Conservation (phyloP, 2,329 filamentous ascomycete species). For the Alternaria postmessia region DNA sequence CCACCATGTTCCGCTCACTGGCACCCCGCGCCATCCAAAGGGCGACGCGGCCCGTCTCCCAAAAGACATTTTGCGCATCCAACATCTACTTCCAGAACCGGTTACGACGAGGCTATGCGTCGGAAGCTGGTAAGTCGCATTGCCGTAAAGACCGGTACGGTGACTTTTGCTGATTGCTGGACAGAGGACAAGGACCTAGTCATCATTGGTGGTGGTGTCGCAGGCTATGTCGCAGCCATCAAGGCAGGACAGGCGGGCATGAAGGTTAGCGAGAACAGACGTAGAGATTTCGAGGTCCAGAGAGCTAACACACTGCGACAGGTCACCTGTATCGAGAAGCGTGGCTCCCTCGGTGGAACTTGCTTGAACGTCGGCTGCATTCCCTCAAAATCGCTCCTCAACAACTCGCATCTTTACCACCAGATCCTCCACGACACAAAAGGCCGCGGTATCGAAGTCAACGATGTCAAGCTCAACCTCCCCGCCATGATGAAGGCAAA, state of each 20-base stretch:
- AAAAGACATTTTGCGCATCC: conserved; percentile 51
- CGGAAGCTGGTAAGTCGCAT: conserved; percentile 58
- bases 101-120: conserved; percentile 65
- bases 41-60: conserved; percentile 47
- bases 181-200: conserved; percentile 94
- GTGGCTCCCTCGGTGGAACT: conserved; percentile 91
- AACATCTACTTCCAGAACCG: conserved; percentile 59
- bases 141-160: conserved; percentile 24
- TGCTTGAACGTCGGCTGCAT: conserved; percentile 99
- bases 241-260: conserved; percentile 97
- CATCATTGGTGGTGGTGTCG: conserved; percentile 97
- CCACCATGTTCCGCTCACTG: conserved; percentile 62
- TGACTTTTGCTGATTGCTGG: conserved; percentile 45
- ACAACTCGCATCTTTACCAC: conserved; percentile 99
- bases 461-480: conserved; percentile 96
- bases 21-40: conserved; percentile 60
- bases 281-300: conserved; percentile 1
- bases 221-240: conserved; percentile 98
- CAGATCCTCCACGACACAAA: conserved; percentile 97
- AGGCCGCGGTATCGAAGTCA: conserved; percentile 95
- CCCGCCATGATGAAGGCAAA: conserved; percentile 98
- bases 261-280: conserved; percentile 68
- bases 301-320: conserved; percentile 50
- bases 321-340: conserved; percentile 99
- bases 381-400: conserved; percentile 98